A percentile compares a stretch with the other conserved stretches of the same genome.
Evolutionary conservation across 2,329 filamentous ascomycete genomes (phyloP).

Genomic region (Didymella arachidicola): DNA sequence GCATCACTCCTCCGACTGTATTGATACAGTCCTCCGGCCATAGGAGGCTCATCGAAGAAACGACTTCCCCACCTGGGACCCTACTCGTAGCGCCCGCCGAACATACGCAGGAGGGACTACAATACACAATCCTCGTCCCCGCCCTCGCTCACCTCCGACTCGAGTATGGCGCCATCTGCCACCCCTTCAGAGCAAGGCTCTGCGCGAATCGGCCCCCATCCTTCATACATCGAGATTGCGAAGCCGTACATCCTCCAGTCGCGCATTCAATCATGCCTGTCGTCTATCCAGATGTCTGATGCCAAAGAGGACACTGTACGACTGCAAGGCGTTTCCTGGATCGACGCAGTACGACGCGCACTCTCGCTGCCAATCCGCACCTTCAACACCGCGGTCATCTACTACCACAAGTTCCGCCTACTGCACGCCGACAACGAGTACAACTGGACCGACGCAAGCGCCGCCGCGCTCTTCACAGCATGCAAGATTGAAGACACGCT

Average conservation of each 20-base stretch:
- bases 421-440: constrained; percentile 86
- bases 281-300: constrained; percentile 73
- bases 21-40: constrained; percentile 4
- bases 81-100: constrained; percentile 11
- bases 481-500: constrained; percentile 98
- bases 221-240: constrained; percentile 69
- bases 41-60: constrained; percentile 14
- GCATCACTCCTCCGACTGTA: background rate
- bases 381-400: constrained; percentile 88
- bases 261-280: constrained; percentile 76
- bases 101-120: constrained; percentile 3
- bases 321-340: constrained; percentile 85
- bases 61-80: constrained; percentile 17
- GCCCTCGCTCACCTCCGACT: constrained; percentile 8
- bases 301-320: constrained; percentile 81
- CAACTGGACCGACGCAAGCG: constrained; percentile 82
- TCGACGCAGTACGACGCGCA: constrained; percentile 81
- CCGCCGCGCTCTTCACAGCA: constrained; percentile 87
- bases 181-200: constrained; percentile 34
- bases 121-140: background rate
- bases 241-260: constrained; percentile 85
- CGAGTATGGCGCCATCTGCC: constrained; percentile 43
- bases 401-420: constrained; percentile 93
- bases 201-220: constrained; percentile 61
- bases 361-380: constrained; percentile 88